A percentile compares a stretch with the other conserved stretches of the same genome.
phyloP scores from a whole-genome alignment of 257 asterid species.

The Fraxinus americana region DNA sequence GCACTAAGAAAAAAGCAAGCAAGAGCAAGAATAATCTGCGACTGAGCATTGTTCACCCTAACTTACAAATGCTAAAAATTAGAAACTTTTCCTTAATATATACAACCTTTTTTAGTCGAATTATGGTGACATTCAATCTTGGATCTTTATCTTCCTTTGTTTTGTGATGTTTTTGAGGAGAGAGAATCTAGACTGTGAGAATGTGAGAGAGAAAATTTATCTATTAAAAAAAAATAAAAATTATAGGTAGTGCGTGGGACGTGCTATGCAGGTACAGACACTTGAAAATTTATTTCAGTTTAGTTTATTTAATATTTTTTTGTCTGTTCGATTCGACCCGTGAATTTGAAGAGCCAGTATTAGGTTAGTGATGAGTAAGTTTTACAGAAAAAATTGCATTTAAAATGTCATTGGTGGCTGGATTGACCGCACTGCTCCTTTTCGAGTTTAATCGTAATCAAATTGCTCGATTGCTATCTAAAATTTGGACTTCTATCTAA shows the following conservation, averaged over 20 bases:
- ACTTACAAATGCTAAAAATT: conserved; percentile 22
- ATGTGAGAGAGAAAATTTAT: background rate
- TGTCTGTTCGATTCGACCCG: conserved; percentile 24
- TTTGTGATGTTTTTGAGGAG: conserved; percentile 20
- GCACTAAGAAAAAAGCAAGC: conserved; percentile 37
- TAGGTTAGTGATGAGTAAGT: background rate
- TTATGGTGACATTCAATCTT: conserved; percentile 23
- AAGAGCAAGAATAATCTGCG: conserved; percentile 35
- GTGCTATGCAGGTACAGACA: conserved; percentile 44
- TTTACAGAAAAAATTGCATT: too few relatives aligned
- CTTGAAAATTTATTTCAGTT: conserved; percentile 22
- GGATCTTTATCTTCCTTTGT: conserved; percentile 20
- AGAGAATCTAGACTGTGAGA: conserved; percentile 15
- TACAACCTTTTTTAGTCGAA: background rate
- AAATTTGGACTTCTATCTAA: too few relatives aligned
- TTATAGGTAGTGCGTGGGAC: conserved; percentile 36
- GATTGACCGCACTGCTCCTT: too few relatives aligned
- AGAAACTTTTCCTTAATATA: conserved; percentile 15
- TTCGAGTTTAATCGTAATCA: too few relatives aligned
- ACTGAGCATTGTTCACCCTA: conserved; percentile 40
- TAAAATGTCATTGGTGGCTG: too few relatives aligned
- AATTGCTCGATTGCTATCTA: too few relatives aligned
- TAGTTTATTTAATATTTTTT: background rate
- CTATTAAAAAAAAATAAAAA: background rate
- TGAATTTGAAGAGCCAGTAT: conserved; percentile 1